phyloP scores from a whole-genome alignment of 805 yeast species.

The Ogataea ramenticola region DNA sequence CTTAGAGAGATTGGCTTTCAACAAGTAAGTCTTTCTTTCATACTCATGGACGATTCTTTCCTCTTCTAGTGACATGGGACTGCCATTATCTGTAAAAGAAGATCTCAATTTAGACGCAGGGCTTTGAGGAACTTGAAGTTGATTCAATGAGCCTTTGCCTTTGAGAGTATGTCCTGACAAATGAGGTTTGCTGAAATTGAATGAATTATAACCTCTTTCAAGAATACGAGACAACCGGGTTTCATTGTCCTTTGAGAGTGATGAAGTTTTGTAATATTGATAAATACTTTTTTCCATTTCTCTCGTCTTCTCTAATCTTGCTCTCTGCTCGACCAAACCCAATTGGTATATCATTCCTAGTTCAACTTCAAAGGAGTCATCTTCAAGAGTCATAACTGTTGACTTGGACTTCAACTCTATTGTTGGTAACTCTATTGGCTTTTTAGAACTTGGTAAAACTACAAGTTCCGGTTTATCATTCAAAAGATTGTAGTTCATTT shows the following conservation, averaged over 20 bases:
- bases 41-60: slow-evolving; percentile 3
- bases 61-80: neutral
- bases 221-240: neutral
- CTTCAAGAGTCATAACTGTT: slow-evolving; percentile 45
- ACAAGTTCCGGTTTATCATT: slow-evolving; percentile 28
- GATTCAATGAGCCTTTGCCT: too few relatives aligned
- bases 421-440: slow-evolving; percentile 30
- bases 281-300: slow-evolving; percentile 9
- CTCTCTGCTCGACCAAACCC: slow-evolving; percentile 51
- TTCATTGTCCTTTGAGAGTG: neutral
- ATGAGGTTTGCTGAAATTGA: neutral
- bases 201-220: neutral
- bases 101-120: neutral
- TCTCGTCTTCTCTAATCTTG: slow-evolving; percentile 33
- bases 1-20: slow-evolving; percentile 29
- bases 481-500: slow-evolving; percentile 44
- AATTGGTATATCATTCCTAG: slow-evolving; percentile 49
- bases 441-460: slow-evolving; percentile 31
- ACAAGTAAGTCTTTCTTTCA: slow-evolving; percentile 11
- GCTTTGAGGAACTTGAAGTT: neutral
- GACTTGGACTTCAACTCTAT: slow-evolving; percentile 33
- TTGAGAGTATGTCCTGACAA: too few relatives aligned
- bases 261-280: too few relatives aligned
- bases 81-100: neutral
- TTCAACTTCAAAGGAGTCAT: slow-evolving; percentile 60